These are phyloP conservation scores for Pilatotrama ljubarskyi DNA, from an alignment of 768 basidiomycete species.

Conservation along the genomic window DNA sequence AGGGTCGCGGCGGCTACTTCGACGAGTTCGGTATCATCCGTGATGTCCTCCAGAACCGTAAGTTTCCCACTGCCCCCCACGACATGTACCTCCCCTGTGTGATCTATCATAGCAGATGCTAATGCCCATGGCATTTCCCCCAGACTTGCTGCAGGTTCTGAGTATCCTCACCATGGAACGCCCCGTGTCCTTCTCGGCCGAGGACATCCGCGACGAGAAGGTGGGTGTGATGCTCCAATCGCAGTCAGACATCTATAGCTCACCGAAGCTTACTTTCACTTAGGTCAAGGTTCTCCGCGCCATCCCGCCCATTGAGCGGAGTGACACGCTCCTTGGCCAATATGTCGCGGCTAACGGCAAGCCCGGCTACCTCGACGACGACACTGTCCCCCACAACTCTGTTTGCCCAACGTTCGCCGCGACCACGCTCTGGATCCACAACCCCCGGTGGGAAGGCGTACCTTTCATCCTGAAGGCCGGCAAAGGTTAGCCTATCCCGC, in stretches of 20 bases:
- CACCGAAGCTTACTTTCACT: conserved; percentile 8
- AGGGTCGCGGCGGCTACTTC: conserved; percentile 99
- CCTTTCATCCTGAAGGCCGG: conserved; percentile 98
- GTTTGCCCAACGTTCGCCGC: conserved; percentile 95
- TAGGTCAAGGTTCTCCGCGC: conserved; percentile 95
- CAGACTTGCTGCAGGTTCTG: conserved; percentile 93
- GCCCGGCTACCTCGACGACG: conserved; percentile 99
- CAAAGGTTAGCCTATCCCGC: conserved; percentile 63
- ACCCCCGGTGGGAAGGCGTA: conserved; percentile 97
- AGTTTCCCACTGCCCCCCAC: conserved; percentile 36
- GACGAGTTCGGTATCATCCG: conserved; percentile 99
- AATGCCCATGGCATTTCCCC: conserved; percentile 5
- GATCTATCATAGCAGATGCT: background rate
- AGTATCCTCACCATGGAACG: conserved; percentile 97
- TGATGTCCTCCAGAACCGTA: conserved; percentile 97
- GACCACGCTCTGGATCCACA: conserved; percentile 87
- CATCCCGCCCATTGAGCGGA: conserved; percentile 76
- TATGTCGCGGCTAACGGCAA: conserved; percentile 88
- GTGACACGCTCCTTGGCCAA: conserved; percentile 90
- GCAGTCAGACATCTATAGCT: background rate
- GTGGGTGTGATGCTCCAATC: conserved; percentile 38
- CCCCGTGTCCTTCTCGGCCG: conserved; percentile 94
- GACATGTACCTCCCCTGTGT: background rate
- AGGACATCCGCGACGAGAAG: conserved; percentile 99
- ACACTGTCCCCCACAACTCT: conserved; percentile 90